Percentiles rank a stretch among this genome's conserved stretches.
phyloP scores from a whole-genome alignment of 371 early-diverging fungal species.

The Polyrhizophydium stewartii region DNA sequence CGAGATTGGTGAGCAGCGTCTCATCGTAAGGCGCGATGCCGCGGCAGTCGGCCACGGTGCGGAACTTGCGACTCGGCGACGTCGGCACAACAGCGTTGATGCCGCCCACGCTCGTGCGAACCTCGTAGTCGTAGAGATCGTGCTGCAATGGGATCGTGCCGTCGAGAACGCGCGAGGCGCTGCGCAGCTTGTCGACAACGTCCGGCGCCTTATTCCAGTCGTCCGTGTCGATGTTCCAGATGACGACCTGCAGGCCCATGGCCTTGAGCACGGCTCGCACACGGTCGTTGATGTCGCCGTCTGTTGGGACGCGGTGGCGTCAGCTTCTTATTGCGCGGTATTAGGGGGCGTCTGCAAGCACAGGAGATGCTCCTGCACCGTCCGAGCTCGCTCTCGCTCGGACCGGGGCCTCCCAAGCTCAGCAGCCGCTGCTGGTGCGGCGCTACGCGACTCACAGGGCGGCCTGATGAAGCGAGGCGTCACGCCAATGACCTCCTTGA shows the following conservation, averaged over 20 bases:
- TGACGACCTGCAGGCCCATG: slow-evolving; percentile 20
- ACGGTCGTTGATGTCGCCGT: slow-evolving; percentile 28
- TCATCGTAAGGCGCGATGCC: background rate
- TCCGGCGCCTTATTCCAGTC: slow-evolving; percentile 9
- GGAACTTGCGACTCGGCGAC: background rate
- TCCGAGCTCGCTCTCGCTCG: too few relatives aligned
- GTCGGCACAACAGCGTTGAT: background rate
- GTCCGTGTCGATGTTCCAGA: slow-evolving; percentile 19
- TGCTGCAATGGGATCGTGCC: slow-evolving; percentile 21
- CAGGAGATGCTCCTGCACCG: too few relatives aligned
- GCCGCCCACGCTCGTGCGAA: background rate
- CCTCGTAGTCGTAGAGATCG: slow-evolving; percentile 1
- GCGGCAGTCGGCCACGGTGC: background rate
- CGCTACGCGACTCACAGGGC: background rate
- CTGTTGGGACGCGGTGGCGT: background rate
- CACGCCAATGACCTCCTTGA: background rate
- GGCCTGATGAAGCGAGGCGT: background rate
- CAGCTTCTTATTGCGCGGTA: too few relatives aligned
- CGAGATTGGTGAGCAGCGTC: background rate
- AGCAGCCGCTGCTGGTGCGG: too few relatives aligned
- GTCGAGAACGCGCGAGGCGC: background rate
- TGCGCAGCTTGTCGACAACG: background rate
- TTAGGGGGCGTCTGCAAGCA: too few relatives aligned
- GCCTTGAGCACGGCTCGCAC: slow-evolving; percentile 20
- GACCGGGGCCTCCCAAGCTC: too few relatives aligned